These are phyloP conservation scores for Clonostachys byssicola DNA, from an alignment of 2,329 filamentous ascomycete species.

Conservation along the genomic window DNA sequence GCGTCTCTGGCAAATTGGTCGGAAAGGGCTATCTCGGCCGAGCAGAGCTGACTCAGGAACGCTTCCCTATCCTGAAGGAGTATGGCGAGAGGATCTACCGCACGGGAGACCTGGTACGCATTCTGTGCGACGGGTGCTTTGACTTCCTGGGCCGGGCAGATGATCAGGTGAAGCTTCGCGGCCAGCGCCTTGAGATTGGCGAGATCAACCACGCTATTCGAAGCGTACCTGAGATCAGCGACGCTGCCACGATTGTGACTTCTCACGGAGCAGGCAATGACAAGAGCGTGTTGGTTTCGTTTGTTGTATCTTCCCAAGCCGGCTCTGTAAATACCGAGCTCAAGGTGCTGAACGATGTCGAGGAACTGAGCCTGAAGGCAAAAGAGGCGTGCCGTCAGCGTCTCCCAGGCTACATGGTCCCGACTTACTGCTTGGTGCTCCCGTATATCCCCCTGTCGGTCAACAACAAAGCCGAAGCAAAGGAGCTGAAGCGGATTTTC, in stretches of 20 bases:
- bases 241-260: constrained; percentile 72
- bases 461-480: constrained; percentile 86
- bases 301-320: constrained; percentile 40
- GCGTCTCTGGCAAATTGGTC: constrained; percentile 80
- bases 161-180: constrained; percentile 87
- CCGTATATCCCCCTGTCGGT: constrained; percentile 72
- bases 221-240: constrained; percentile 51
- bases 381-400: constrained; percentile 61
- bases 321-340: constrained; percentile 5
- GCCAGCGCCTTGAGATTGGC: constrained; percentile 82
- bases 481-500: constrained; percentile 65
- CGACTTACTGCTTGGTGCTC: constrained; percentile 74
- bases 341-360: constrained; percentile 17
- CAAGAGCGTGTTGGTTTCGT: constrained; percentile 82
- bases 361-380: constrained; percentile 37
- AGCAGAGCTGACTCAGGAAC: constrained; percentile 69
- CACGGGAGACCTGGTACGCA: constrained; percentile 82
- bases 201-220: constrained; percentile 87
- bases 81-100: constrained; percentile 69
- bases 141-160: constrained; percentile 86
- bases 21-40: constrained; percentile 86
- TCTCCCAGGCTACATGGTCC: constrained; percentile 86
- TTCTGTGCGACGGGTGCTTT: constrained; percentile 76
- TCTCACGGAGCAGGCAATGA: constrained; percentile 61
- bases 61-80: constrained; percentile 62